Conservation (phyloP, 1,139 yeast species). For the Nadsonia starkeyi-henricii region DNA sequence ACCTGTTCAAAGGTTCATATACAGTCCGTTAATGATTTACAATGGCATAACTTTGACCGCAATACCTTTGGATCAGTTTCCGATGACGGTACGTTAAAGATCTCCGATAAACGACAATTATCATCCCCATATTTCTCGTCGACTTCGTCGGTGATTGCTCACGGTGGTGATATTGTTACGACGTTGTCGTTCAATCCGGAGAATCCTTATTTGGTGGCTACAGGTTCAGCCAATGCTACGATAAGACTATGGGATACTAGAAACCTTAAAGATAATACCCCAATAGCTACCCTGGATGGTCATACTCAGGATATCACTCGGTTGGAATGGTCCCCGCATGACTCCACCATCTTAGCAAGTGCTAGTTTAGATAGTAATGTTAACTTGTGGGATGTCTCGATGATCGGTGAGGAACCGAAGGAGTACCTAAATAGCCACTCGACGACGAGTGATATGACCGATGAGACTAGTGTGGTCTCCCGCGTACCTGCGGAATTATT, state of each 20-base stretch:
- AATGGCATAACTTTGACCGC: slow-evolving; percentile 50
- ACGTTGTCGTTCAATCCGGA: slow-evolving; percentile 3
- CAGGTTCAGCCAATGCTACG: slow-evolving; percentile 39
- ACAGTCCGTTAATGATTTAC: slow-evolving; percentile 50
- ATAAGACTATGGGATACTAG: slow-evolving; percentile 54
- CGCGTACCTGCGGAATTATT: not conserved
- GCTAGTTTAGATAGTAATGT: slow-evolving; percentile 61
- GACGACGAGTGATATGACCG: not conserved
- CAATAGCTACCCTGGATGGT: slow-evolving; percentile 17
- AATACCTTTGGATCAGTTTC: slow-evolving; percentile 69
- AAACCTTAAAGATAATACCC: slow-evolving; percentile 1
- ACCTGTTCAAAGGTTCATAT: not conserved
- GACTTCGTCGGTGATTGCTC: not conserved
- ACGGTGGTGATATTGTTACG: slow-evolving; percentile 1
- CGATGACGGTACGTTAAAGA: slow-evolving; percentile 43
- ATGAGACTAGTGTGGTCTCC: not conserved
- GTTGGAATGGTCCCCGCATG: slow-evolving; percentile 63
- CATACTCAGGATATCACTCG: slow-evolving; percentile 54
- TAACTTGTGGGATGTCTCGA: slow-evolving; percentile 51
- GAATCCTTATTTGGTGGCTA: slow-evolving; percentile 3
- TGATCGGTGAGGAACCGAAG: slow-evolving; percentile 17
- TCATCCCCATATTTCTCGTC: not conserved
- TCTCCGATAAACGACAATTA: slow-evolving; percentile 6
- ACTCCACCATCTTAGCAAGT: slow-evolving; percentile 48
- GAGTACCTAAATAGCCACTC: not conserved